Evolutionary conservation across 345 rosid genomes (phyloP).

Genomic region (Euphorbia lathyris): DNA sequence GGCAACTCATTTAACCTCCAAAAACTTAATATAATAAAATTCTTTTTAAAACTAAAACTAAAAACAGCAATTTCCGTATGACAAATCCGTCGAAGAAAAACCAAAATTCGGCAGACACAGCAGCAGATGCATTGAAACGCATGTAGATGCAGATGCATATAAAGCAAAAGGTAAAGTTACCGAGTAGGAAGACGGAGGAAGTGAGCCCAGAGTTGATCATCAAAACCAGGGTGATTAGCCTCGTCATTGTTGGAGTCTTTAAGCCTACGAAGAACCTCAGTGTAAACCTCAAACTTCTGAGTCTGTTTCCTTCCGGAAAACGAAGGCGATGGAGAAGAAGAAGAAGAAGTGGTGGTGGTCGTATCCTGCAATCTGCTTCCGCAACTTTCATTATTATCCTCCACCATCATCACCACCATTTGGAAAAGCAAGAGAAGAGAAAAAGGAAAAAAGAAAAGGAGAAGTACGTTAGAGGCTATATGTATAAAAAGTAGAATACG

Average conservation of each 20-base stretch:
- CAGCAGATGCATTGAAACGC: neutral
- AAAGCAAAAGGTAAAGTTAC: slow-evolving; percentile 30
- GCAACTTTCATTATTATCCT: slow-evolving; percentile 55
- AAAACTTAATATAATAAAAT: neutral
- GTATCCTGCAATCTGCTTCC: slow-evolving; percentile 46
- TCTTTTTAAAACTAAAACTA: no score
- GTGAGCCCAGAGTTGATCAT: slow-evolving; percentile 88
- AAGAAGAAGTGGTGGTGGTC: slow-evolving; percentile 31
- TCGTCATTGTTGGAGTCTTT: slow-evolving; percentile 48
- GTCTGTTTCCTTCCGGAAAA: slow-evolving; percentile 45
- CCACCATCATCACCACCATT: slow-evolving; percentile 48
- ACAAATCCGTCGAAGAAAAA: slow-evolving; percentile 1
- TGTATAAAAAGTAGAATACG: no score
- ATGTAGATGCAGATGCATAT: neutral
- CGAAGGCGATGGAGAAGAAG: slow-evolving; percentile 24
- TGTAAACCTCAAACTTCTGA: slow-evolving; percentile 62
- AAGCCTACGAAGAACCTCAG: slow-evolving; percentile 71
- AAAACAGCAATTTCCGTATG: neutral
- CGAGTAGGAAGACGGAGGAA: slow-evolving; percentile 86
- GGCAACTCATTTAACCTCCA: neutral
- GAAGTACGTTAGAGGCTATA: neutral
- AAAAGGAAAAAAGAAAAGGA: slow-evolving; percentile 5
- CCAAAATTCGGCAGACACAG: neutral
- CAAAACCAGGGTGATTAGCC: slow-evolving; percentile 57
- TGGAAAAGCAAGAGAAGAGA: no score